Percentiles rank a stretch among this genome's conserved stretches.
Evolutionary conservation across 2,329 filamentous ascomycete species (phyloP).

Genomic region (Ascochyta lentis): DNA sequence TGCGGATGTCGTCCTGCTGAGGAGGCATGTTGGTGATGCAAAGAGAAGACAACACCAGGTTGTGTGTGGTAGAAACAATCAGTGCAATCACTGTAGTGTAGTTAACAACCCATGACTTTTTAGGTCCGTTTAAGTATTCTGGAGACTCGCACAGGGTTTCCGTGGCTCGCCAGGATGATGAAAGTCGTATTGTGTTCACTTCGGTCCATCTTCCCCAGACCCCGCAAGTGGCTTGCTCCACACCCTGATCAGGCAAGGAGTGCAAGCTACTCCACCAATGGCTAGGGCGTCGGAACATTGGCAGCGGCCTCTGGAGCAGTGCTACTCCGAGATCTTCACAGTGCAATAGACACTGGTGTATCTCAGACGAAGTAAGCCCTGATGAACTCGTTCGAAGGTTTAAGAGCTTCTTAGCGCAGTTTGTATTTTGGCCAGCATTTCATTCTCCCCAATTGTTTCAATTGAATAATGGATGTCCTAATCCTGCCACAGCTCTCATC

Average conservation of each 20-base stretch:
- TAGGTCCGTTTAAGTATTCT: constrained; percentile 6
- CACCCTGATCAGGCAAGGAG: constrained; percentile 5
- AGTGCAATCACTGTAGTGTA: neutral
- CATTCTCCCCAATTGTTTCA: neutral
- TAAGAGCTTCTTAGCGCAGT: neutral
- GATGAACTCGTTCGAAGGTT: neutral
- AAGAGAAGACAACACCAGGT: neutral
- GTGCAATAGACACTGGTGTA: neutral
- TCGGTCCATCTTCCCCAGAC: constrained; percentile 15
- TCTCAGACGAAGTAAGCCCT: constrained; percentile 2
- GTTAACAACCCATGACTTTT: neutral
- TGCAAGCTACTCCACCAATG: constrained; percentile 10
- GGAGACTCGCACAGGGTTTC: neutral
- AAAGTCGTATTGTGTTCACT: constrained; percentile 8
- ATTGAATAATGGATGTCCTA: neutral
- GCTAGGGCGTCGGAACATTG: constrained; percentile 20
- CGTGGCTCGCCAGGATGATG: neutral
- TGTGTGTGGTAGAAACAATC: neutral
- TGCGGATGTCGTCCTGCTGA: constrained; percentile 8
- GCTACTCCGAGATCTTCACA: neutral
- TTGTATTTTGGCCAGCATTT: neutral
- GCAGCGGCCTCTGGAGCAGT: constrained; percentile 20
- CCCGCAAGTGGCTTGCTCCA: constrained; percentile 12
- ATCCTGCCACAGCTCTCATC: no score
- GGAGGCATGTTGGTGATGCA: constrained; percentile 4